Percentiles rank a stretch among this genome's conserved stretches.
Conservation (phyloP, 805 yeast genomes). For the Cyberlindnera sargentensis region DNA sequence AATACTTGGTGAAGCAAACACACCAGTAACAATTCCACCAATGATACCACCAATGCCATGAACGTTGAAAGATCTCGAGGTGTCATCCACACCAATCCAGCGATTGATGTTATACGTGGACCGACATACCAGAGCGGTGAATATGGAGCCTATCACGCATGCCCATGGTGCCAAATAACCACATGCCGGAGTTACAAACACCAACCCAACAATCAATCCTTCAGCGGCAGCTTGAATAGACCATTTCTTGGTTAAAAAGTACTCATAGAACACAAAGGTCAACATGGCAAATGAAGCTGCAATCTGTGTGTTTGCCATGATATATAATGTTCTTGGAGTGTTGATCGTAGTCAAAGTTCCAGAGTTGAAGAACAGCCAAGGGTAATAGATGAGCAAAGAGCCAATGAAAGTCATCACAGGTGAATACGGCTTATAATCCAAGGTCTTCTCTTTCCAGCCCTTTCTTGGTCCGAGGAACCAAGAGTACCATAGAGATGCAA, state of each 20-base stretch:
- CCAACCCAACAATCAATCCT: conserved; percentile 90
- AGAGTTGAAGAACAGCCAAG: conserved; percentile 97
- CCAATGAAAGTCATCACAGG: conserved; percentile 87
- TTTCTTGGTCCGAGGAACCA: conserved; percentile 75
- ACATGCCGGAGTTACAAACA: conserved; percentile 96
- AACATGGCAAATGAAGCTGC: conserved; percentile 86
- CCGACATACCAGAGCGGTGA: conserved; percentile 78
- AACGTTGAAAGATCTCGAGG: conserved; percentile 90
- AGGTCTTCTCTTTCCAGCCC: conserved; percentile 27
- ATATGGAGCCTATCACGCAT: conserved; percentile 72
- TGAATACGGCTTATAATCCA: conserved; percentile 81
- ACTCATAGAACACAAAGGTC: conserved; percentile 85
- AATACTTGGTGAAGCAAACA: conserved; percentile 80
- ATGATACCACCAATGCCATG: conserved; percentile 95
- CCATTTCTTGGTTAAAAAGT: conserved; percentile 80
- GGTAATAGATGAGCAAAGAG: conserved; percentile 79
- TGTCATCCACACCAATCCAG: conserved; percentile 76
- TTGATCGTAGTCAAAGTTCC: conserved; percentile 74
- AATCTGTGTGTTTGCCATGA: conserved; percentile 85
- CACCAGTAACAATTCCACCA: conserved; percentile 77
- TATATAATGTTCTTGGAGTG: conserved; percentile 76
- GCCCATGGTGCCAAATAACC: conserved; percentile 93
- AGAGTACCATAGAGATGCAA: conserved; percentile 80
- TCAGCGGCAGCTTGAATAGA: conserved; percentile 90
- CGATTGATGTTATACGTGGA: conserved; percentile 79